Evolutionary conservation across 371 early-diverging fungal species (phyloP).

Genomic region (Fennellomyces sp.): DNA sequence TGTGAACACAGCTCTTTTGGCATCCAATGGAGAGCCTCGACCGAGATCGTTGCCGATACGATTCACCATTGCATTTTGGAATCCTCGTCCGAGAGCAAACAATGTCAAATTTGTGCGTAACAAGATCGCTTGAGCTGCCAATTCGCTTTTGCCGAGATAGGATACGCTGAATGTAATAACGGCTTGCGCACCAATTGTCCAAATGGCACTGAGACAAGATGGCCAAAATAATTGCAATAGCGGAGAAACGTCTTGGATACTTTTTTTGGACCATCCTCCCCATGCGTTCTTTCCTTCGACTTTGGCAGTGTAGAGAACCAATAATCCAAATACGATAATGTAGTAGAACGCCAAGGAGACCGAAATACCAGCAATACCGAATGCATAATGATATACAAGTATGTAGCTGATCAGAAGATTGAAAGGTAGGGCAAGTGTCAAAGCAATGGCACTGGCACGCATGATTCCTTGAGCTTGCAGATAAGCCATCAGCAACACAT

Average conservation of each 20-base stretch:
- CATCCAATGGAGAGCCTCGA: background rate
- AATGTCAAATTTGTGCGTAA: background rate
- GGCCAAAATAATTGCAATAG: background rate
- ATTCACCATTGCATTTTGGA: slow-evolving; percentile 63
- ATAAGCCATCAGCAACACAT: background rate
- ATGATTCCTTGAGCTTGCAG: background rate
- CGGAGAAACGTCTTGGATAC: background rate
- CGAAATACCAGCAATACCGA: background rate
- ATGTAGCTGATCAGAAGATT: background rate
- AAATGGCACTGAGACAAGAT: background rate
- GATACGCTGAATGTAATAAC: slow-evolving; percentile 1
- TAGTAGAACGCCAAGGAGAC: background rate
- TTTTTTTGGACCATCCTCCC: slow-evolving; percentile 3
- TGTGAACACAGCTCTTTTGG: background rate
- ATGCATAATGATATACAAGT: background rate
- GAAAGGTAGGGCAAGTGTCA: background rate
- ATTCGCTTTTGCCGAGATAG: background rate
- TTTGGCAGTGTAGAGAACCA: background rate
- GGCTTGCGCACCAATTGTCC: background rate
- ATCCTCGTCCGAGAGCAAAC: slow-evolving; percentile 35
- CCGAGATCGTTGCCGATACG: slow-evolving; percentile 2
- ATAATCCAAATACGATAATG: background rate
- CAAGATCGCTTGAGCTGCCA: background rate
- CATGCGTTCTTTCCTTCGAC: background rate
- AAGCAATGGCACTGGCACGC: background rate